phyloP scores from a whole-genome alignment of 129 eudicot genomes.

The Scalesia atractyloides region DNA sequence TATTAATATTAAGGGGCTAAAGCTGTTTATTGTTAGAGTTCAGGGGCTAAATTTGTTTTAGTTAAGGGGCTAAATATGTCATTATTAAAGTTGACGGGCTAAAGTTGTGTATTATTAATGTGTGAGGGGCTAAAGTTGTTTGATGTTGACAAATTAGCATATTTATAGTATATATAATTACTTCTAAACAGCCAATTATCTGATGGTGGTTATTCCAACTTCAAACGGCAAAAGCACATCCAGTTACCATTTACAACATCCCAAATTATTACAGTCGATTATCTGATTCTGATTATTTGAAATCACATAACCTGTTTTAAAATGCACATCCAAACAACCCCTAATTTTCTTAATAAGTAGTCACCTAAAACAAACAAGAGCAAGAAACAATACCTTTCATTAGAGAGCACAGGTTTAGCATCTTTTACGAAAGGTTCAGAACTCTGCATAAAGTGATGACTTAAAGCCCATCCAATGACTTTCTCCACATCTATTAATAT shows the following conservation, averaged over 20 bases:
- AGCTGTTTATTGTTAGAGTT: too few relatives aligned
- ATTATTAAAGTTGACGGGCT: too few relatives aligned
- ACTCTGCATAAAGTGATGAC: constrained; percentile 85
- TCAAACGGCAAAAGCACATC: neutral
- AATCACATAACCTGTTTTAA: neutral
- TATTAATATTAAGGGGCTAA: too few relatives aligned
- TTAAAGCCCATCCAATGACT: constrained; percentile 87
- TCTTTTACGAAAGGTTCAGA: constrained; percentile 54
- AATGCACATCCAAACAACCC: neutral
- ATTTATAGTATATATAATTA: too few relatives aligned
- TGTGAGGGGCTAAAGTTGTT: too few relatives aligned
- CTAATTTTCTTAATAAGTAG: neutral
- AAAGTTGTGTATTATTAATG: too few relatives aligned
- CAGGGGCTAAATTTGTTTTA: too few relatives aligned
- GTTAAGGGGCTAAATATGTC: too few relatives aligned
- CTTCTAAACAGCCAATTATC: neutral
- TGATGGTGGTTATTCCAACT: neutral
- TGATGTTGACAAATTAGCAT: too few relatives aligned
- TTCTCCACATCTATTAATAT: constrained; percentile 65
- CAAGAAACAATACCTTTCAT: constrained; percentile 59
- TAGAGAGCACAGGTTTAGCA: constrained; percentile 62
- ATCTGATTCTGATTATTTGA: neutral
- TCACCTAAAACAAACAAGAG: neutral
- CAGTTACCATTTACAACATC: neutral
- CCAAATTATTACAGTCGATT: neutral